Evolutionary conservation across 805 yeast genomes (phyloP), one percentile per base, ranked within the genome.

Genomic region (Candida gorgasii): DNA sequence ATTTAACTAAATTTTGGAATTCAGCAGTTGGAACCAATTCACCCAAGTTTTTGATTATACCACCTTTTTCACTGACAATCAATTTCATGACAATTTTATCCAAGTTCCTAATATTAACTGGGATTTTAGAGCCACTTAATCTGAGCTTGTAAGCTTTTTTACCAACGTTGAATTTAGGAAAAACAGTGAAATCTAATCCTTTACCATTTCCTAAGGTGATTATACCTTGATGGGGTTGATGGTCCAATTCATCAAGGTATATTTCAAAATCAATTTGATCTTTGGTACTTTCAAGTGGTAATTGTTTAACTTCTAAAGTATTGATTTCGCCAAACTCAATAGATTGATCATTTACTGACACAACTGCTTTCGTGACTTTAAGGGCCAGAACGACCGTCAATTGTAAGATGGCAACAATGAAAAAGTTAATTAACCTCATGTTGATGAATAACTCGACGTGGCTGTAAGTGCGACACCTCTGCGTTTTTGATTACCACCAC

Each of bases 181-280:
- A 62, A 30, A 53, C 55, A 33, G 69, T 55, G 14, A 55, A 47
- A 29, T 61, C 69, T 44, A 70, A 57, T 8, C 68, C 64, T 14
- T 56, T 37, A 18, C 59, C 55, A 19, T 57, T 40, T 4, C 66
- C 60, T 19, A 71, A 49, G 7, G 62, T 48, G 17, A 67, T 42
- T 24, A 67, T 51, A 22, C 63, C 40, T 45, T 71, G 75, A 40
- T 65, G 69, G 1, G 76, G 74, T 34, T 50, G 57, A 4, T 39
- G 39, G 2, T 47, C 30, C 8, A 51, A 46, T 13, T 53, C 62
- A 6, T 49, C 48, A 30, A 67, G 44, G 14, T 51, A 46, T 35
- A 69, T 53, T 28, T 51, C 49, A 30, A 70, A 39, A 12, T 60
- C 62, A 17, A 70, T 44, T 33, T 47, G 53, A 43, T 67, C 73